Evolutionary conservation across 2,329 filamentous ascomycete species (phyloP).

Genomic region (Beauveria bassiana): DNA sequence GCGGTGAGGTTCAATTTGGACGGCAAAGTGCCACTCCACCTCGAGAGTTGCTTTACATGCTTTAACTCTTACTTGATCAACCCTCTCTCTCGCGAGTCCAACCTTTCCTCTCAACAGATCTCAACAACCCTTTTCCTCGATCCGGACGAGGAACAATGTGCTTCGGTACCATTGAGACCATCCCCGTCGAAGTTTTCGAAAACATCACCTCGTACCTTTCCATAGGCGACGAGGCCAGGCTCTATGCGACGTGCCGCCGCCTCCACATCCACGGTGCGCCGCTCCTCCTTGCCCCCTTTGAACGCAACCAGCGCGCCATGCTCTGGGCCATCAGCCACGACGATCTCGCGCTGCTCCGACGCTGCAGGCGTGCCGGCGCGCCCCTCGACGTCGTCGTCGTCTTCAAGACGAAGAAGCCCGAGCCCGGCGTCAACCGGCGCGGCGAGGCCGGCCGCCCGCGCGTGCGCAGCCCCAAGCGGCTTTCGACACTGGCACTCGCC

Average conservation of each 20-base stretch:
- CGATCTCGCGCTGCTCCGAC: background rate
- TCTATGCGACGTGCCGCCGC: background rate
- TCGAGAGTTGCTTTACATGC: too few relatives aligned
- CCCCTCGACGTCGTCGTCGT: background rate
- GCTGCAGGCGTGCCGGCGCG: background rate
- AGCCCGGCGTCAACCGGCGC: background rate
- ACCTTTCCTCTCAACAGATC: too few relatives aligned
- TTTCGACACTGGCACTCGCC: background rate
- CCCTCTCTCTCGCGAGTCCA: background rate
- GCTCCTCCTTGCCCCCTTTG: background rate
- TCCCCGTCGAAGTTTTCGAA: slow-evolving; percentile 2
- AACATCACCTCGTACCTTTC: background rate
- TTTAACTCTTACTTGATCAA: too few relatives aligned
- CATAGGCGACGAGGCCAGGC: background rate
- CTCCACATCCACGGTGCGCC: background rate
- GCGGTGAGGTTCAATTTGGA: too few relatives aligned
- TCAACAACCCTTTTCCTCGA: too few relatives aligned
- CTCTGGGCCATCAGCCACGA: background rate
- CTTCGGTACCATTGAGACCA: background rate
- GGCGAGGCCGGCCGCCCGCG: background rate
- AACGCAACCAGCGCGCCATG: background rate
- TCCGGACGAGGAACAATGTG: background rate
- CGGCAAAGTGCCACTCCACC: too few relatives aligned
- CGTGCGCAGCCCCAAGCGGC: background rate
- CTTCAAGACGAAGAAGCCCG: background rate